A percentile compares a stretch with the other conserved stretches of the same genome.
Evolutionary conservation across 345 rosid species (phyloP).

Genomic region (Arabidopsis suecica): DNA sequence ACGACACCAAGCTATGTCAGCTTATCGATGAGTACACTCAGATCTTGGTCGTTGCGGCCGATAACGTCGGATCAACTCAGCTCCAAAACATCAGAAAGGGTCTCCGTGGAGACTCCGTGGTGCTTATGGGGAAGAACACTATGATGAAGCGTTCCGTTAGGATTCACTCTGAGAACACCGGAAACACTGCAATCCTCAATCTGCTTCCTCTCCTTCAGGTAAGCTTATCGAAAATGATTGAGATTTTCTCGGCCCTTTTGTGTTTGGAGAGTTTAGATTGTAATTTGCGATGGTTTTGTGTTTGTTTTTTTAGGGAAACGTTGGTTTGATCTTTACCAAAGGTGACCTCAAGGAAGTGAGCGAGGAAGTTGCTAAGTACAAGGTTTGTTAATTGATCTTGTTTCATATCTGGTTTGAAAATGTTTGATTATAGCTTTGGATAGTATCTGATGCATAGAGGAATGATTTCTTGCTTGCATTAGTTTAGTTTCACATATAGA

Average conservation of each 20-base stretch:
- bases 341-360: constrained; percentile 98
- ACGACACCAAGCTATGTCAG: constrained; percentile 71
- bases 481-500: neutral
- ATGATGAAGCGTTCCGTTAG: constrained; percentile 82
- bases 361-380: constrained; percentile 92
- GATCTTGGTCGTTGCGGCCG: constrained; percentile 68
- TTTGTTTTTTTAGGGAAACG: constrained; percentile 66
- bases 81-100: constrained; percentile 69
- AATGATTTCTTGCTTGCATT: neutral
- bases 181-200: constrained; percentile 48
- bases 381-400: constrained; percentile 53
- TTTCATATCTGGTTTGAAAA: neutral
- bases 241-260: neutral
- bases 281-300: neutral
- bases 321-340: constrained; percentile 93
- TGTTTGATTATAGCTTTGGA: neutral
- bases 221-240: neutral
- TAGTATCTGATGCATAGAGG: neutral
- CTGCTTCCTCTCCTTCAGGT: constrained; percentile 68
- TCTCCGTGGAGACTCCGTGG: constrained; percentile 66
- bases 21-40: constrained; percentile 75
- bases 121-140: constrained; percentile 82
- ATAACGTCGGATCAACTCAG: constrained; percentile 81
- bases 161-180: constrained; percentile 64
- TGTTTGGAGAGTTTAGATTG: neutral